Conservation (phyloP, 2,329 filamentous ascomycete genomes). For the Geosmithia morbida region DNA sequence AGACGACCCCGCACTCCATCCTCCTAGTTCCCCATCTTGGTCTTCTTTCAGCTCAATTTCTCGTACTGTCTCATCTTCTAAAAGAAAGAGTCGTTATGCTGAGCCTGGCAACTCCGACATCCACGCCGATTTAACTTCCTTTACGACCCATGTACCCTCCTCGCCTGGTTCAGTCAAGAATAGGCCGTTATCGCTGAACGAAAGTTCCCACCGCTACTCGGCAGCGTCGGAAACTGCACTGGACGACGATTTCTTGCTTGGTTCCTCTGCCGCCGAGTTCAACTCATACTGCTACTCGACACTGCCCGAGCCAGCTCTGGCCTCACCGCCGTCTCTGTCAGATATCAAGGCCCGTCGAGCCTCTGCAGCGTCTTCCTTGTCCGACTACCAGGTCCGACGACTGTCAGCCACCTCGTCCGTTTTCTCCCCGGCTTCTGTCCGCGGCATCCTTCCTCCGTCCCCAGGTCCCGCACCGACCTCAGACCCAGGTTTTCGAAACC, state of each 20-base stretch:
- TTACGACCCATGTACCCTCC: slow-evolving; percentile 39
- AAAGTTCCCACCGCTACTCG: slow-evolving; percentile 28
- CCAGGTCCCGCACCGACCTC: slow-evolving; percentile 38
- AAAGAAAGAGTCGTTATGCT: slow-evolving; percentile 41
- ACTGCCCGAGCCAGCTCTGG: slow-evolving; percentile 34
- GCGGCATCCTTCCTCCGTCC: slow-evolving; percentile 32
- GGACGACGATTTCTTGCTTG: slow-evolving; percentile 20
- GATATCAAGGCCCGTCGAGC: slow-evolving; percentile 43
- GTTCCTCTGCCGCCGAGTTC: slow-evolving; percentile 6
- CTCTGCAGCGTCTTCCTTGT: neutral
- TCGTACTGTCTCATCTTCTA: slow-evolving; percentile 8
- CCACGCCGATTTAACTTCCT: slow-evolving; percentile 43
- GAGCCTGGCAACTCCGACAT: slow-evolving; percentile 44
- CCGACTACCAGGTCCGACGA: slow-evolving; percentile 37
- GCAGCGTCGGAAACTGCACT: slow-evolving; percentile 21
- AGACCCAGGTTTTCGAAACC: slow-evolving; percentile 26
- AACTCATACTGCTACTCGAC: slow-evolving; percentile 9
- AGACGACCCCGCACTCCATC: slow-evolving; percentile 24
- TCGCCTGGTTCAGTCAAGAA: slow-evolving; percentile 23
- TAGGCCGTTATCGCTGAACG: slow-evolving; percentile 23
- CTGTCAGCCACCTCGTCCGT: slow-evolving; percentile 55
- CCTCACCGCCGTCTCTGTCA: slow-evolving; percentile 30
- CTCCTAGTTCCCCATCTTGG: slow-evolving; percentile 9
- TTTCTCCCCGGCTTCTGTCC: slow-evolving; percentile 52
- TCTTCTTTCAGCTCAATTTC: slow-evolving; percentile 5